phyloP scores from a whole-genome alignment of 495 filamentous ascomycete genomes.

The Penicillium arizonense region DNA sequence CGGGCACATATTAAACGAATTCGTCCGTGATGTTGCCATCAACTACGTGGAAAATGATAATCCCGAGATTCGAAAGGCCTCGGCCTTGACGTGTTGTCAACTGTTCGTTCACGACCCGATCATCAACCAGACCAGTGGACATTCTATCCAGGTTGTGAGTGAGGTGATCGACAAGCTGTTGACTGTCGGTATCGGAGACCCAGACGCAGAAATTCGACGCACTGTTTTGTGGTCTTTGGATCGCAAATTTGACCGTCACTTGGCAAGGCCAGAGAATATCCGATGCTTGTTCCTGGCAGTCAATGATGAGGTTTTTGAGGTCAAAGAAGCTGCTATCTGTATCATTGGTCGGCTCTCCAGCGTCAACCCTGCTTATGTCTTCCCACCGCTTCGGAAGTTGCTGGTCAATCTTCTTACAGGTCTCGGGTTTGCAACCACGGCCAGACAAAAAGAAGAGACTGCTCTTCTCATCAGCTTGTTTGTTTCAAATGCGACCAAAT shows the following conservation, averaged over 20 bases:
- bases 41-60: constrained; percentile 97
- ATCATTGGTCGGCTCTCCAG: constrained; percentile 92
- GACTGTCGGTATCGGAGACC: constrained; percentile 90
- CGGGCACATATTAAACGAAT: constrained; percentile 93
- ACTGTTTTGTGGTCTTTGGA: constrained; percentile 88
- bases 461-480: constrained; percentile 89
- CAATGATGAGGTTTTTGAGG: constrained; percentile 90
- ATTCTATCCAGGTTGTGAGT: constrained; percentile 93
- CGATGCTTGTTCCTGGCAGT: constrained; percentile 91
- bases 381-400: constrained; percentile 88
- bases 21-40: constrained; percentile 96
- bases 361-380: constrained; percentile 95
- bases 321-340: constrained; percentile 89
- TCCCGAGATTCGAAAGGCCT: constrained; percentile 87
- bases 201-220: constrained; percentile 80
- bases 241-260: constrained; percentile 88
- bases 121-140: constrained; percentile 93
- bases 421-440: constrained; percentile 90
- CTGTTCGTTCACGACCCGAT: constrained; percentile 95
- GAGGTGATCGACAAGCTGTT: constrained; percentile 96
- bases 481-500: constrained; percentile 81
- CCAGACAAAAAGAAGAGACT: constrained; percentile 92
- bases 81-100: constrained; percentile 95
- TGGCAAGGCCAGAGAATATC: constrained; percentile 94
- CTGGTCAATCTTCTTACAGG: constrained; percentile 95